Evolutionary conservation across 352 stramenopile species (phyloP).

Genomic region (Blastocystis sp.): DNA sequence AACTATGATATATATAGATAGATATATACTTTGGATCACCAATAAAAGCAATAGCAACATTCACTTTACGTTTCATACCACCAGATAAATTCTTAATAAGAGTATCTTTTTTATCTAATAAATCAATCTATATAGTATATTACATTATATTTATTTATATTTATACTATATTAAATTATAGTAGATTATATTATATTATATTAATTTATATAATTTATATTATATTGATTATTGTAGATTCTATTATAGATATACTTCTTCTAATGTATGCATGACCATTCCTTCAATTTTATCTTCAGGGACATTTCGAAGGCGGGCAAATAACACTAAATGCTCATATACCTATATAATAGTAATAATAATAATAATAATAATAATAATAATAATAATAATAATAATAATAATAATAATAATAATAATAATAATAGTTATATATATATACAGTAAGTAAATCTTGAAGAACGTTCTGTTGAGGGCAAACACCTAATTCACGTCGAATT

Average conservation of each 20-base stretch:
- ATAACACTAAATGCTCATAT: conserved; percentile 33
- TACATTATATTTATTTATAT: too few relatives aligned
- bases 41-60: conserved; percentile 56
- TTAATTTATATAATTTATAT: too few relatives aligned
- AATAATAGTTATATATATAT: neutral
- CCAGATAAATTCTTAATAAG: conserved; percentile 53
- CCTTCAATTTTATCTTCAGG: neutral
- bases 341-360: conserved; percentile 22
- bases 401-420: conserved; percentile 22
- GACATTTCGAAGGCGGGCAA: conserved; percentile 28
- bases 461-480: conserved; percentile 64
- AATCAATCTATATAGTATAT: conserved; percentile 35
- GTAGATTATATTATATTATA: too few relatives aligned
- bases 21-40: conserved; percentile 45
- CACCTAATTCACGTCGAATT: conserved; percentile 52
- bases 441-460: conserved; percentile 56
- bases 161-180: too few relatives aligned
- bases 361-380: neutral
- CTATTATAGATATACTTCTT: neutral
- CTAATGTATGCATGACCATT: conserved; percentile 12
- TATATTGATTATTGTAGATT: too few relatives aligned
- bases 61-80: conserved; percentile 63
- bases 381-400: neutral
- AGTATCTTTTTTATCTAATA: conserved; percentile 40
- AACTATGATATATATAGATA: neutral